Conservation (phyloP, 345 rosid species). For the Sonneratia alba region DNA sequence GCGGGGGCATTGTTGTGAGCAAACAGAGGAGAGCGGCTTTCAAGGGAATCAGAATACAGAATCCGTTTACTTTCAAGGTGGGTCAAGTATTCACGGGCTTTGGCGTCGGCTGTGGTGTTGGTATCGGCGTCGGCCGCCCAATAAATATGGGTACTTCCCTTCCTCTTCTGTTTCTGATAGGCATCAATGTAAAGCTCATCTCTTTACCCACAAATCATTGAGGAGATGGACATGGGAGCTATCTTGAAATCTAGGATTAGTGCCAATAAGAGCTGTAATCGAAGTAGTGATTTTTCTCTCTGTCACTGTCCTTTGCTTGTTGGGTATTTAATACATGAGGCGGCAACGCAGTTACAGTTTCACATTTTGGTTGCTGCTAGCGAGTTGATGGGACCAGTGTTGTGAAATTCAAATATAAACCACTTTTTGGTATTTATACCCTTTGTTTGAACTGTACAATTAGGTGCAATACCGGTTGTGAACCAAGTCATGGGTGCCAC, state of each 20-base stretch:
- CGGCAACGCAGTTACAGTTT: background rate
- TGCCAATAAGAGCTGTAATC: conserved; percentile 20
- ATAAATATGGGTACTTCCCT: conserved; percentile 52
- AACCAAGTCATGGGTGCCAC: conserved; percentile 82
- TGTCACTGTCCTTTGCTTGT: background rate
- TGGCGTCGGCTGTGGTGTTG: conserved; percentile 92
- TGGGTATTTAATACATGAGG: background rate
- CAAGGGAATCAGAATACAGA: conserved; percentile 45
- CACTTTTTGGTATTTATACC: too few species aligned
- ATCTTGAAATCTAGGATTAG: conserved; percentile 18
- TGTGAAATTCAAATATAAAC: background rate
- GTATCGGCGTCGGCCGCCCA: conserved; percentile 80
- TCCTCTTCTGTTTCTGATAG: background rate
- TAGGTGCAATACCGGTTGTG: conserved; percentile 77
- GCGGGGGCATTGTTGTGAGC: conserved; percentile 20
- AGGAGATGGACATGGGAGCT: conserved; percentile 24
- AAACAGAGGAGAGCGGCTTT: conserved; percentile 31
- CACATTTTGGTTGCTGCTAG: background rate
- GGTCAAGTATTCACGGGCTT: conserved; percentile 90
- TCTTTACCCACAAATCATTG: background rate
- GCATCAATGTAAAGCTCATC: background rate
- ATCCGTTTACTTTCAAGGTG: conserved; percentile 81
- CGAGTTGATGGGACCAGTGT: background rate
- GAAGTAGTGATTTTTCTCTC: background rate
- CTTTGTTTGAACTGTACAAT: conserved; percentile 7